Base-by-base conservation (phyloP, 345 rosid species). In the Gossypium arboreum region DNA sequence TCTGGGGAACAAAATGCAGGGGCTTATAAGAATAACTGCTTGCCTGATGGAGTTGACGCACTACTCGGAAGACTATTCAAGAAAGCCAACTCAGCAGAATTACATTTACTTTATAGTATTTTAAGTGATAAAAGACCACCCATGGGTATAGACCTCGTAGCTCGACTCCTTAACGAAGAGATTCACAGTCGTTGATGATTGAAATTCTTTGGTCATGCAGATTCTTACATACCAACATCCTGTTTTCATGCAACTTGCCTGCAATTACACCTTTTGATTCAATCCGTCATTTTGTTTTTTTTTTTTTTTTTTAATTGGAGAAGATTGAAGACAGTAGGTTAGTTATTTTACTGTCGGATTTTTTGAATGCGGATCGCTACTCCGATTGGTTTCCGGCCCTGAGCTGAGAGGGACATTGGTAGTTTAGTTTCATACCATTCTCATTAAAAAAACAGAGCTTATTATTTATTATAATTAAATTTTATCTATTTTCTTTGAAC, bases 71-170 rank as follows among this genome's bases (percentile, higher is more conserved):
- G 83, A 72, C 83, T 94, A 25, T 76, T 92, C 74, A 91, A 87
- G 89, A 94, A 89, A 85, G 97, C 97, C 16, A 86, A 83, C 83
- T 69, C 81, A 44, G 89, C 83, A 78, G 98, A 94, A 83, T 51
- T 94, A 73, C 79, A 71, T 67, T 68, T 83, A 13, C 88, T 94
- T 70, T 68, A 78, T 62, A 76, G 79, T 80, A 72, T 80, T 72
- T 68, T 92, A 77, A 84, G 77, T 12, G 78, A 81, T 27, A 75
- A 80, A 61, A 85, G 74, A 76, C 56, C 85, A 50, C 72, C 76
- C 54, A 69, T 79, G 66, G 83, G 82, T 68, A 77, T 17, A 57
- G 81, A 76, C 80, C 64, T 85, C 71, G 75, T 91, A 41, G 78
- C 80, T 2, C 76, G 63, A 73, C 92, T 94, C 72, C 85, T 94